Percentiles rank a stretch among this genome's conserved stretches.
Evolutionary conservation across 371 early-diverging fungal genomes (phyloP).

Genomic region (Mucor piriformis): DNA sequence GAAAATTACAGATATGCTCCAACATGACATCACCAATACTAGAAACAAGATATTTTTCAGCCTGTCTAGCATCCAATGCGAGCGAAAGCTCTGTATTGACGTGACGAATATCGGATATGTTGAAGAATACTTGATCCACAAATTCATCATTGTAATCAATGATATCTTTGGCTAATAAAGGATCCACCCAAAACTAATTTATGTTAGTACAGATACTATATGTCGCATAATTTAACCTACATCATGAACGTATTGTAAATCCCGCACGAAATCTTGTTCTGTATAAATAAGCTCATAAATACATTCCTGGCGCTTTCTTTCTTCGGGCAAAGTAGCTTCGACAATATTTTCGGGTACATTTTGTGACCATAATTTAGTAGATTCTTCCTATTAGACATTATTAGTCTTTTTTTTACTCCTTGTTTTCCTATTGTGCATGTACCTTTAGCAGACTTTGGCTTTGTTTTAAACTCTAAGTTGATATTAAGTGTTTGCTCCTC

Average conservation of each 20-base stretch:
- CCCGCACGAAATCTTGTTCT: conserved; percentile 86
- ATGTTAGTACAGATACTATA: conserved; percentile 12
- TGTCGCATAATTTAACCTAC: conserved; percentile 21
- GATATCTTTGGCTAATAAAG: conserved; percentile 55
- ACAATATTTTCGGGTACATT: conserved; percentile 67
- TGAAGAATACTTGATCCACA: conserved; percentile 80
- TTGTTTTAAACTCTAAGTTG: conserved; percentile 14
- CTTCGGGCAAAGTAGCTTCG: conserved; percentile 64
- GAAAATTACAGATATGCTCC: conserved; percentile 68
- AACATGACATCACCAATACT: conserved; percentile 86
- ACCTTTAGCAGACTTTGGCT: conserved; percentile 14
- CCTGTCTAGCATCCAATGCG: conserved; percentile 73
- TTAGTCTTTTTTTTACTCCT: conserved; percentile 13
- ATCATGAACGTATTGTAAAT: conserved; percentile 60
- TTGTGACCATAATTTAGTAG: conserved; percentile 55
- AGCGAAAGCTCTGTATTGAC: conserved; percentile 70
- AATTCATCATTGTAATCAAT: conserved; percentile 59
- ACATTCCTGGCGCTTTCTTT: conserved; percentile 86
- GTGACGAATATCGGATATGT: conserved; percentile 71
- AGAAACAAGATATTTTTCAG: conserved; percentile 68
- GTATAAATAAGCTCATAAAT: conserved; percentile 89
- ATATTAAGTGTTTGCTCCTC: not conserved
- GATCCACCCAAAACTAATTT: conserved; percentile 72
- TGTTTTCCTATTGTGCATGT: not conserved
- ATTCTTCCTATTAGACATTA: conserved; percentile 7